Conservation (phyloP, 1,284 basidiomycete species). For the Malassezia pachydermatis region DNA sequence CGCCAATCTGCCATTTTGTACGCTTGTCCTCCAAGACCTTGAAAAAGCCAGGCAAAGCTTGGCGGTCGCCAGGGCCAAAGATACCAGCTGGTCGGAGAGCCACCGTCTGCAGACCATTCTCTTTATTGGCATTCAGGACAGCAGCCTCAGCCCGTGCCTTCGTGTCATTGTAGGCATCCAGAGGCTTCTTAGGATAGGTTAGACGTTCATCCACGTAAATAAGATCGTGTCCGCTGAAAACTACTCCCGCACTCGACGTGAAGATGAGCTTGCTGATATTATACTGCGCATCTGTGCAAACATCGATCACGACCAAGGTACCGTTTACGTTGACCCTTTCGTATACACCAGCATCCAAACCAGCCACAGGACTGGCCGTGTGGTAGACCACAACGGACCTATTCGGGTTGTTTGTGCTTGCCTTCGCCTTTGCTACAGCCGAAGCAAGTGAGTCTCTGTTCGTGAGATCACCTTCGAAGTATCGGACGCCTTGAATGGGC, state of each 20-base stretch:
- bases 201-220: conserved; percentile 82
- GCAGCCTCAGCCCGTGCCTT: conserved; percentile 70
- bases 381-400: conserved; percentile 59
- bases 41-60: conserved; percentile 70
- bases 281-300: conserved; percentile 53
- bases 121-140: conserved; percentile 71
- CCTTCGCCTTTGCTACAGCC: conserved; percentile 12
- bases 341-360: conserved; percentile 62
- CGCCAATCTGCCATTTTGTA: conserved; percentile 85
- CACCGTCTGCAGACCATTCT: conserved; percentile 69
- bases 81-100: conserved; percentile 90
- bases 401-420: background rate
- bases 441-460: conserved; percentile 22
- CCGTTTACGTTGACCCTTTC: conserved; percentile 90
- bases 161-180: conserved; percentile 93
- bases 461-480: conserved; percentile 43
- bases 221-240: conserved; percentile 73
- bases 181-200: conserved; percentile 61
- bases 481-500: conserved; percentile 32
- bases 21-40: conserved; percentile 67
- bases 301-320: conserved; percentile 72
- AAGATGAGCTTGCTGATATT: conserved; percentile 80
- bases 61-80: conserved; percentile 89
- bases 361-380: conserved; percentile 75
- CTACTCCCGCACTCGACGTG: conserved; percentile 85